Conservation (phyloP, 75 land plant species). For the Pinus tabuliformis region DNA sequence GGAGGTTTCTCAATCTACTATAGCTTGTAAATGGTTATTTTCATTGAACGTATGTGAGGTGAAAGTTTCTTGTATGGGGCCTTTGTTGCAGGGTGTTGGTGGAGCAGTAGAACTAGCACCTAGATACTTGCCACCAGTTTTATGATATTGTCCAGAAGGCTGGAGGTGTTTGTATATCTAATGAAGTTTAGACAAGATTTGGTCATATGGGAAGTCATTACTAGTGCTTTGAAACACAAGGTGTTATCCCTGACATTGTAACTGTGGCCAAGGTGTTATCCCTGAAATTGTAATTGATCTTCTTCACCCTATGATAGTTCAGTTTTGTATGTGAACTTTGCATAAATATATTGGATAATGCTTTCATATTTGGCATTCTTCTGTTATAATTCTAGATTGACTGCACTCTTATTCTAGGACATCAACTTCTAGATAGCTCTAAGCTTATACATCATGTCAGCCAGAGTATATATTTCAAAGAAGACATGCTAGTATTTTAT, state of each 20-base stretch:
- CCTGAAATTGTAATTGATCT: too few relatives aligned
- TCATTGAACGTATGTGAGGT: neutral
- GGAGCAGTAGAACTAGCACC: slow-evolving; percentile 92
- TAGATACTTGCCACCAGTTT: slow-evolving; percentile 76
- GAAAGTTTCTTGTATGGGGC: neutral
- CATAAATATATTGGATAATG: too few relatives aligned
- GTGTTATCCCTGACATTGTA: slow-evolving; percentile 88
- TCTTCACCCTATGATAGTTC: too few relatives aligned
- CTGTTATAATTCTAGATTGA: too few relatives aligned
- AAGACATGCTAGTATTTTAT: too few relatives aligned
- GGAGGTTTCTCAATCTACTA: neutral
- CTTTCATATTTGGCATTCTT: too few relatives aligned
- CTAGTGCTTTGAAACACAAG: slow-evolving; percentile 90
- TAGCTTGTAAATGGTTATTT: neutral
- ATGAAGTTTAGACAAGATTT: slow-evolving; percentile 88
- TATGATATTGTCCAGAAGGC: slow-evolving; percentile 74
- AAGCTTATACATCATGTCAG: too few relatives aligned
- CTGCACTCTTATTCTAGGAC: too few relatives aligned
- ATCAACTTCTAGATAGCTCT: too few relatives aligned
- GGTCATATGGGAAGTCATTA: slow-evolving; percentile 87
- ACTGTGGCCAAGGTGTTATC: slow-evolving; percentile 82
- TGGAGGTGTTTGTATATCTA: slow-evolving; percentile 92
- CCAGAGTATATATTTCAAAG: too few relatives aligned
- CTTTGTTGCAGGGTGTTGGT: slow-evolving; percentile 79
- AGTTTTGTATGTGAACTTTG: too few relatives aligned